Conservation (phyloP, 2,329 filamentous ascomycete genomes). For the Beauveria scarabaeidicola region DNA sequence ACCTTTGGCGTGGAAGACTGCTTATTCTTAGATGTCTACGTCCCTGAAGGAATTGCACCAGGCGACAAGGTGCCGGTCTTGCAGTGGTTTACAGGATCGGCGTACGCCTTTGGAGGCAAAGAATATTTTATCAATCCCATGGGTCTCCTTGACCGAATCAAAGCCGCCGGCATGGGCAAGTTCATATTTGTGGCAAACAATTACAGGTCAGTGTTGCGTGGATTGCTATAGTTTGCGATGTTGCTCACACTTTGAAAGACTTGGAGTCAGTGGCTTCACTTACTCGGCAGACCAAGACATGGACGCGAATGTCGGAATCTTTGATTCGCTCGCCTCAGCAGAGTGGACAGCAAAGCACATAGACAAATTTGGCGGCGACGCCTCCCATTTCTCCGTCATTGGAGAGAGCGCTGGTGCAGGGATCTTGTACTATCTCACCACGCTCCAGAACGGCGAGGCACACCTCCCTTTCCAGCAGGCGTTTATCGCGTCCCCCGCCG, state of each 20-base stretch:
- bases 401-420: slow-evolving; percentile 44
- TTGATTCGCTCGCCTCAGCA: slow-evolving; percentile 14
- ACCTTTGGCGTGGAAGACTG: slow-evolving; percentile 18
- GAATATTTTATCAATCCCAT: slow-evolving; percentile 13
- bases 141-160: slow-evolving; percentile 16
- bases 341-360: slow-evolving; percentile 29
- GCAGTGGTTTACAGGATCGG: slow-evolving; percentile 15
- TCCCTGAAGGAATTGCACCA: slow-evolving; percentile 14
- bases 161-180: slow-evolving; percentile 7
- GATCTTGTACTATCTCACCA: slow-evolving; percentile 48
- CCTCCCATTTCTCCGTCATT: slow-evolving; percentile 39
- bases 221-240: no score
- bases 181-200: slow-evolving; percentile 18
- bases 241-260: slow-evolving; percentile 3
- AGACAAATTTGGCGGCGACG: slow-evolving; percentile 45
- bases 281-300: slow-evolving; percentile 13
- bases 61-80: slow-evolving; percentile 16
- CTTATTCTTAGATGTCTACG: slow-evolving; percentile 18
- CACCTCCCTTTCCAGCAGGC: slow-evolving; percentile 29
- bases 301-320: slow-evolving; percentile 15
- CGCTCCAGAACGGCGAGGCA: slow-evolving; percentile 27
- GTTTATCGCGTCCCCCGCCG: slow-evolving; percentile 11
- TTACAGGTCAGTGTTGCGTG: slow-evolving; percentile 12
- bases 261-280: slow-evolving; percentile 14
- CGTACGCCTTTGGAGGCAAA: slow-evolving; percentile 17